phyloP scores from a whole-genome alignment of 2,329 filamentous ascomycete genomes.

The Aspergillus vadensis region DNA sequence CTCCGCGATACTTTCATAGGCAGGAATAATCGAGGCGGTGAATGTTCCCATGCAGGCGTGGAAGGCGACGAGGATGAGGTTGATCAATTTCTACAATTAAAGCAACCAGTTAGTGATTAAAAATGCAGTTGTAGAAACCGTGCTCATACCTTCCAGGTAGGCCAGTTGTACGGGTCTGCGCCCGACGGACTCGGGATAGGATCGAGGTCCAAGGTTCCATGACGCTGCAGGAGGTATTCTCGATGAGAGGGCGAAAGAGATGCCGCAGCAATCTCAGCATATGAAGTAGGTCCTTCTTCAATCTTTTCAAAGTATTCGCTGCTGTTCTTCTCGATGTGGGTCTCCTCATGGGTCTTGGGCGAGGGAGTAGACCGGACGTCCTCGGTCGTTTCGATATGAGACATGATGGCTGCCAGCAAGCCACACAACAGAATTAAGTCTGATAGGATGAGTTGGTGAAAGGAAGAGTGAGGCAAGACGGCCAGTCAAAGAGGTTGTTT shows the following conservation, averaged over 20 bases:
- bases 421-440: too few species aligned
- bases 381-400: conserved; percentile 4
- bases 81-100: conserved; percentile 19
- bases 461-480: neutral
- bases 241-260: conserved; percentile 28
- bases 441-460: too few species aligned
- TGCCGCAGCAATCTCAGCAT: conserved; percentile 6
- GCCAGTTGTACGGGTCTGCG: conserved; percentile 60
- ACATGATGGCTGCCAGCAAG: neutral
- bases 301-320: conserved; percentile 20
- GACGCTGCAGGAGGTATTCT: conserved; percentile 54
- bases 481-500: neutral
- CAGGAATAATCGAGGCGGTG: conserved; percentile 59
- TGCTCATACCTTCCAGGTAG: conserved; percentile 48
- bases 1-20: conserved; percentile 53
- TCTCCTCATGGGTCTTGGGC: neutral
- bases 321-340: conserved; percentile 11
- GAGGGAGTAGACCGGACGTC: neutral
- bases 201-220: conserved; percentile 57
- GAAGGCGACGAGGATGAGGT: conserved; percentile 57
- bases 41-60: conserved; percentile 63
- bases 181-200: conserved; percentile 53
- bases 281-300: conserved; percentile 1
- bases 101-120: rapidly evolving
- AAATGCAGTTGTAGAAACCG: too few species aligned